Percentiles rank a stretch among this genome's conserved stretches.
These are phyloP conservation scores for Penicillium sp. DNA, from an alignment of 2,329 filamentous ascomycete species.

Conservation along the genomic window DNA sequence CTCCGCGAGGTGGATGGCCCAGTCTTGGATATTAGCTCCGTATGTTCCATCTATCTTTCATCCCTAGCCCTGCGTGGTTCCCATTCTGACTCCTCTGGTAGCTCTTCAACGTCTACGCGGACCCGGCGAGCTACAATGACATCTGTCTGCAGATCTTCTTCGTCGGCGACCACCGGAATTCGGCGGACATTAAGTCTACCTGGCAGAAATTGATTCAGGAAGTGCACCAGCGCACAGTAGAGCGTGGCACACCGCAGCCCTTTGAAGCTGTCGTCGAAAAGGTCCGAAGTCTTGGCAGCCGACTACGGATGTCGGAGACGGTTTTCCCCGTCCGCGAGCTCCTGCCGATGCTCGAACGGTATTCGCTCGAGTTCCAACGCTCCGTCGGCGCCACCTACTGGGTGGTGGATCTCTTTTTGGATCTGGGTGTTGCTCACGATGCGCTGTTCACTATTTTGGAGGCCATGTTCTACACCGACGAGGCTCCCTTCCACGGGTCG, in stretches of 20 bases:
- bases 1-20: conserved; percentile 72
- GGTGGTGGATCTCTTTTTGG: conserved; percentile 67
- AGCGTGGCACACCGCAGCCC: conserved; percentile 44
- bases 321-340: conserved; percentile 58
- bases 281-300: conserved; percentile 59
- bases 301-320: conserved; percentile 58
- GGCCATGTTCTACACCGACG: conserved; percentile 67
- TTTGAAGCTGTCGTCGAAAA: conserved; percentile 55
- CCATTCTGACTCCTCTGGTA: conserved; percentile 42
- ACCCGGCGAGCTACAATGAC: conserved; percentile 90
- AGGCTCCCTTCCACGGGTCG: conserved; percentile 63
- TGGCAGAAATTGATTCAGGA: conserved; percentile 82
- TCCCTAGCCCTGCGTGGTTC: background rate
- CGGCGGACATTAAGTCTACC: conserved; percentile 77
- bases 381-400: conserved; percentile 54
- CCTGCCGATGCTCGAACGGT: conserved; percentile 59
- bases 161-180: conserved; percentile 85
- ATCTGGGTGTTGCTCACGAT: conserved; percentile 64
- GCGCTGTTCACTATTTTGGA: conserved; percentile 64
- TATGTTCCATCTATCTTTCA: conserved; percentile 52
- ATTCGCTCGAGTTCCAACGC: conserved; percentile 54
- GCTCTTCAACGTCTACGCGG: conserved; percentile 92
- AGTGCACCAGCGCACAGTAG: conserved; percentile 61
- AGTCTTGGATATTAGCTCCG: conserved; percentile 73
- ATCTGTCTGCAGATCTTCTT: conserved; percentile 91